Base-by-base conservation (phyloP, 805 yeast genomes). In the Yamadazyma scolyti region DNA sequence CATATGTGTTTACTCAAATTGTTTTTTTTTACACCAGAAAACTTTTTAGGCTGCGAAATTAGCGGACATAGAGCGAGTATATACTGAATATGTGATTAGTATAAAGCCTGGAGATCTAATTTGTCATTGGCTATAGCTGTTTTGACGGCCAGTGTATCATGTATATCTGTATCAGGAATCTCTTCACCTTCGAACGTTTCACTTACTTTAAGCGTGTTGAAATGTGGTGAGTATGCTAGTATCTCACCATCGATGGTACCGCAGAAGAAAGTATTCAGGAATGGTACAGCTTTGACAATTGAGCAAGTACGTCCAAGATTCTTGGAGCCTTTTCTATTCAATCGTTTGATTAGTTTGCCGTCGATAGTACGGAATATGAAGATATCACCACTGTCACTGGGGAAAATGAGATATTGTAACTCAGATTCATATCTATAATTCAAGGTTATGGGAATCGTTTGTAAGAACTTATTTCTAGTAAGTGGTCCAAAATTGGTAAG, bases 401-500 rank as follows among this genome's bases (percentile, higher is more conserved):
- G 90, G 32, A 78, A 76, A 54, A 84, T 64, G 15, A 84, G 52
- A 42, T 73, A 72, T 36, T 75, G 83, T 5, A 68, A 48, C 20
- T 70, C 77, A 4, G 78, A 62, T 42, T 82, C 87, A 8, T 48
- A 46, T 0, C 52, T 40, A 1, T 78, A 75, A 31, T 75, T 70
- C 13, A 82, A 48, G 26, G 73, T 56, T 34, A 82, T 67, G 15
- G 78, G 76, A 1, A 78, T 57, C 1, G 58, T 52, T 43, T 64
- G 72, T 22, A 61, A 59, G 30, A 68, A 69, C 42, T 75, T 73
- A 54, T 85, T 83, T 35, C 88, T 69, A 2, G 85, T 74, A 31
- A 80, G 60, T 0, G 94, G 93, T 0, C 95, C 95, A 51, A 80
- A 85, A 43, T 83, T 84, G 19, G 81, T 66, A 20, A 80, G 65